Conservation (phyloP, 495 filamentous ascomycete species). For the Neurospora sp. region DNA sequence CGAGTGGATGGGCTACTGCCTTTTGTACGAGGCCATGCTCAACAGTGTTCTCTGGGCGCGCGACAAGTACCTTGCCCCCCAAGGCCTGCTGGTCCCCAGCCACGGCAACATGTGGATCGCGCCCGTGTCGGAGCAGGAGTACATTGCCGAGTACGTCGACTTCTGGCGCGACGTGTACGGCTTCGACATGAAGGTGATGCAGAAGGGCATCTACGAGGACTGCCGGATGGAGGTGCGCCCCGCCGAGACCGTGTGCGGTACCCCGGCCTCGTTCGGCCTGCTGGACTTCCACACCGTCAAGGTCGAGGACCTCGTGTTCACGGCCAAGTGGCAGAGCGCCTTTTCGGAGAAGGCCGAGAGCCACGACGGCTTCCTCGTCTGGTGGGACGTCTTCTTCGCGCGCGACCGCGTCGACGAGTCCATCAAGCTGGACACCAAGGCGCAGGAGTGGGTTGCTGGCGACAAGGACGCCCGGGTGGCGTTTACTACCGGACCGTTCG, state of each 20-base stretch:
- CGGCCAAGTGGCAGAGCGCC: constrained; percentile 46
- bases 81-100: constrained; percentile 83
- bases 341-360: constrained; percentile 35
- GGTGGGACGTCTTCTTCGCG: constrained; percentile 75
- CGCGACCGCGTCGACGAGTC: constrained; percentile 23
- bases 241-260: constrained; percentile 67
- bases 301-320: constrained; percentile 65
- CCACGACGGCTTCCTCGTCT: constrained; percentile 65
- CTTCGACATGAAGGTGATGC: constrained; percentile 90
- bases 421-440: constrained; percentile 10
- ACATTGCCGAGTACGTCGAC: constrained; percentile 79
- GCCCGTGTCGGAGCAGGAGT: constrained; percentile 77
- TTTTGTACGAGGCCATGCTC: constrained; percentile 97
- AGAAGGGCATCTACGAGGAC: constrained; percentile 72
- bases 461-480: constrained; percentile 33
- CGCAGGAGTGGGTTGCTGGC: constrained; percentile 26
- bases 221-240: constrained; percentile 76
- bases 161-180: constrained; percentile 99
- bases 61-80: constrained; percentile 72
- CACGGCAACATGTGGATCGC: constrained; percentile 85
- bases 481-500: constrained; percentile 74
- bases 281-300: constrained; percentile 77
- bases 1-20: constrained; percentile 99
- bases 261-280: constrained; percentile 56
- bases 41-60: constrained; percentile 91